Percentiles rank a stretch among this genome's conserved stretches.
These are phyloP conservation scores for Ichthyophthirius multifiliis DNA, from an alignment of 169 alveolate genomes.

Conservation along the genomic window DNA sequence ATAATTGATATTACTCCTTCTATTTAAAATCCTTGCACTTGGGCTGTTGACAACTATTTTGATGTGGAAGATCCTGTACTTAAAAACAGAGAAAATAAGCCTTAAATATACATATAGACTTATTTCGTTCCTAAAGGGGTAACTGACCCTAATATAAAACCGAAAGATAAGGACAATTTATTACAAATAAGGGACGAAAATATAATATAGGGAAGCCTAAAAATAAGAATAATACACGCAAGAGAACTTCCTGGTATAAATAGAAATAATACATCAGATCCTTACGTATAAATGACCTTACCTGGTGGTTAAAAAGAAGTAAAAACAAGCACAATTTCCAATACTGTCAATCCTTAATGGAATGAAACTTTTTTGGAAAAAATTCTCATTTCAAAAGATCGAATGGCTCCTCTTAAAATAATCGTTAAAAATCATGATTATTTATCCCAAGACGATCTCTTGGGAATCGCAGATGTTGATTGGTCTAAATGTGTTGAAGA, in stretches of 20 bases:
- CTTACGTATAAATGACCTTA: conserved; percentile 10
- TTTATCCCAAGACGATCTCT: conserved; percentile 6
- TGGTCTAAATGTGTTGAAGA: conserved; percentile 7
- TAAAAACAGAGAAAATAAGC: background rate
- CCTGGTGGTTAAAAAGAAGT: conserved; percentile 31
- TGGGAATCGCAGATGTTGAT: conserved; percentile 14
- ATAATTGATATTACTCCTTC: conserved; percentile 15
- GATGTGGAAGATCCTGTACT: conserved; percentile 13
- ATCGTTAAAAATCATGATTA: conserved; percentile 19
- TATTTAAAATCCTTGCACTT: conserved; percentile 21
- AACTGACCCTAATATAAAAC: conserved; percentile 35
- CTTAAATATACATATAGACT: background rate
- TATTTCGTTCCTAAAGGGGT: conserved; percentile 42
- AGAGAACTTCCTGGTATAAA: conserved; percentile 9
- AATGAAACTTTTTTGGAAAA: conserved; percentile 5
- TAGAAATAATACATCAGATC: conserved; percentile 11
- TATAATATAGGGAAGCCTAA: background rate
- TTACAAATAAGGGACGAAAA: conserved; percentile 20
- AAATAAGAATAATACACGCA: conserved; percentile 19
- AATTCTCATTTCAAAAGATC: conserved; percentile 14
- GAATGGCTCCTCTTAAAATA: background rate
- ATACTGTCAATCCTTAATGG: conserved; percentile 19
- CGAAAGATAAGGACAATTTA: conserved; percentile 5
- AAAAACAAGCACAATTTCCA: conserved; percentile 15
- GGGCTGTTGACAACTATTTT: conserved; percentile 32